A percentile compares a stretch with the other conserved stretches of the same genome.
These are phyloP conservation scores for Bipolaris sorokiniana DNA, from an alignment of 2,329 filamentous ascomycete genomes.

Conservation along the genomic window DNA sequence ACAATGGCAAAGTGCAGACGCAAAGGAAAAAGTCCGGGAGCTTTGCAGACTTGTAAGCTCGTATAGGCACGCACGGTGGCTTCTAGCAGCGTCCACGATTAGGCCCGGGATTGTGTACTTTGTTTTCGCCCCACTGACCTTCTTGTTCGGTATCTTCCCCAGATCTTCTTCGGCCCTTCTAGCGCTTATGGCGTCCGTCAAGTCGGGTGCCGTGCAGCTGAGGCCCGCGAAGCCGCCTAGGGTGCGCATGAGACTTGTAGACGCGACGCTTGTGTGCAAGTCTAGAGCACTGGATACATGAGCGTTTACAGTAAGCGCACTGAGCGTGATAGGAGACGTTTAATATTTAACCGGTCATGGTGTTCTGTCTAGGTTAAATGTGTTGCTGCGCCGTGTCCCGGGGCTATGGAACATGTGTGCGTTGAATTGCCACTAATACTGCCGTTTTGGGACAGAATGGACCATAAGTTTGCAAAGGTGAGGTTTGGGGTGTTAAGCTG, in stretches of 20 bases:
- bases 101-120: slow-evolving; percentile 13
- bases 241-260: slow-evolving; percentile 12
- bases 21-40: slow-evolving; percentile 5
- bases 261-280: slow-evolving; percentile 11
- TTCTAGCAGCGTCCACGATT: slow-evolving; percentile 20
- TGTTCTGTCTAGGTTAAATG: background rate
- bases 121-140: slow-evolving; percentile 13
- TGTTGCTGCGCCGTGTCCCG: slow-evolving; percentile 3
- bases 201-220: slow-evolving; percentile 22
- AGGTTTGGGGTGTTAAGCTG: background rate
- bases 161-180: slow-evolving; percentile 29
- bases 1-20: slow-evolving; percentile 4
- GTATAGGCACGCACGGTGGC: slow-evolving; percentile 20
- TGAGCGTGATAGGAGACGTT: slow-evolving; percentile 4
- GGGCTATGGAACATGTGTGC: background rate
- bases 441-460: background rate
- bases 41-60: slow-evolving; percentile 9
- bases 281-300: slow-evolving; percentile 5
- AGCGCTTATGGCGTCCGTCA: slow-evolving; percentile 25
- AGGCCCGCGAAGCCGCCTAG: slow-evolving; percentile 13
- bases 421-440: slow-evolving; percentile 12
- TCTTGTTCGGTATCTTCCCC: slow-evolving; percentile 16
- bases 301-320: slow-evolving; percentile 2
- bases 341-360: slow-evolving; percentile 5
- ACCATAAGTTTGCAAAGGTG: background rate